Evolutionary conservation across 176 grass and related monocot genomes (phyloP).

Genomic region (Thalia dealbata): DNA sequence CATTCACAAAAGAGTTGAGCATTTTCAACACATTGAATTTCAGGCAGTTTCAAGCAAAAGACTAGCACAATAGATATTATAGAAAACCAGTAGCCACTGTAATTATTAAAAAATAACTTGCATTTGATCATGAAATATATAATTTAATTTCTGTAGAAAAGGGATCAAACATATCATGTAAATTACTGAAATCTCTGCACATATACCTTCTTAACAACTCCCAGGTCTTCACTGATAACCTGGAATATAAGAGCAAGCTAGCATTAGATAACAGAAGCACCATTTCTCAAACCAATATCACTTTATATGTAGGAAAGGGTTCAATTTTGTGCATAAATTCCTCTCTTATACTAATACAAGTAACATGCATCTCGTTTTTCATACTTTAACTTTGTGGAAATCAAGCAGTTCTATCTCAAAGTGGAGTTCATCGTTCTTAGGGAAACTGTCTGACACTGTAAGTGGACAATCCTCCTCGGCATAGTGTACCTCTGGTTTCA

Average conservation of each 20-base stretch:
- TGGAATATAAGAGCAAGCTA: slow-evolving; percentile 23
- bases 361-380: not conserved
- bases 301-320: not conserved
- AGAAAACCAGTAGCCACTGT: not conserved
- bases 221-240: slow-evolving; percentile 82
- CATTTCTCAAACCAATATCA: not conserved
- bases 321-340: not conserved
- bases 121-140: not conserved
- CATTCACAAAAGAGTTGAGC: not conserved
- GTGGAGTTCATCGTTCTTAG: slow-evolving; percentile 82
- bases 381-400: slow-evolving; percentile 91
- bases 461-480: slow-evolving; percentile 82
- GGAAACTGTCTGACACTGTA: slow-evolving; percentile 61
- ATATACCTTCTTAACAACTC: slow-evolving; percentile 80
- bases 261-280: not conserved
- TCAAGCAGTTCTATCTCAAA: slow-evolving; percentile 94
- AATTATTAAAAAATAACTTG: not conserved
- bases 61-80: not conserved
- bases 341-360: too few relatives aligned
- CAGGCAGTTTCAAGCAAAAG: not conserved
- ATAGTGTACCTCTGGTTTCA: slow-evolving; percentile 93
- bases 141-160: not conserved
- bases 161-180: not conserved
- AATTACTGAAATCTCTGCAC: not conserved
- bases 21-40: not conserved